These are phyloP conservation scores for Phaeosphaeriaceae sp. DNA, from an alignment of 2,329 filamentous ascomycete species.

Conservation along the genomic window DNA sequence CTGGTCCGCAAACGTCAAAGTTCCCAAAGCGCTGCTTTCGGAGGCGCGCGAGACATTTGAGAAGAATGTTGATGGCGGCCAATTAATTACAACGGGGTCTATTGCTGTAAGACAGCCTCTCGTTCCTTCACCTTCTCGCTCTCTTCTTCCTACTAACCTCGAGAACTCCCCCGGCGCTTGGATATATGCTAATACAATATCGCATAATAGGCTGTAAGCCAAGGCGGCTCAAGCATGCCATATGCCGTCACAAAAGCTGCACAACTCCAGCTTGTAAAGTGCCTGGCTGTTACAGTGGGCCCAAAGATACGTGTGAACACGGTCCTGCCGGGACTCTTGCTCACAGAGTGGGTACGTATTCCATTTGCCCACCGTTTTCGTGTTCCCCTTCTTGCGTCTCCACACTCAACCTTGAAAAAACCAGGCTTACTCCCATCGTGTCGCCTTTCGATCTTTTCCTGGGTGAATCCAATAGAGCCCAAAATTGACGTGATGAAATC, in stretches of 20 bases:
- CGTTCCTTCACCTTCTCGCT: background rate
- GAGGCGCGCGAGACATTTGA: constrained; percentile 66
- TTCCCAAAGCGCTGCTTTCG: constrained; percentile 59
- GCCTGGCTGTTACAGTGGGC: constrained; percentile 67
- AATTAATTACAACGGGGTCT: constrained; percentile 68
- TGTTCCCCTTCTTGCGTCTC: background rate
- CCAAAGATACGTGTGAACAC: constrained; percentile 70
- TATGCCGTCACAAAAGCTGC: constrained; percentile 83
- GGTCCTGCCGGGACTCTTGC: constrained; percentile 67
- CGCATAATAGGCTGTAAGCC: constrained; percentile 52
- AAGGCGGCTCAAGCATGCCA: constrained; percentile 67
- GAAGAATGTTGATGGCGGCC: constrained; percentile 67
- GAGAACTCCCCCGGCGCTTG: too few relatives aligned
- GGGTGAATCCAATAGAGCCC: too few relatives aligned
- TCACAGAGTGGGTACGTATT: constrained; percentile 59
- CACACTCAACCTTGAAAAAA: too few relatives aligned
- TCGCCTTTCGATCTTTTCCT: too few relatives aligned
- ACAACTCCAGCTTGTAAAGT: constrained; percentile 71
- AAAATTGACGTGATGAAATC: background rate
- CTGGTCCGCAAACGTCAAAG: constrained; percentile 68
- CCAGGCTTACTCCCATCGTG: too few relatives aligned
- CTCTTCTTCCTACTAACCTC: too few relatives aligned
- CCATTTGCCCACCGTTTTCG: background rate
- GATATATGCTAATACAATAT: constrained; percentile 3
- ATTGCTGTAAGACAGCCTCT: constrained; percentile 57